Conservation (phyloP, 495 filamentous ascomycete genomes). For the Penicillium canescens region DNA sequence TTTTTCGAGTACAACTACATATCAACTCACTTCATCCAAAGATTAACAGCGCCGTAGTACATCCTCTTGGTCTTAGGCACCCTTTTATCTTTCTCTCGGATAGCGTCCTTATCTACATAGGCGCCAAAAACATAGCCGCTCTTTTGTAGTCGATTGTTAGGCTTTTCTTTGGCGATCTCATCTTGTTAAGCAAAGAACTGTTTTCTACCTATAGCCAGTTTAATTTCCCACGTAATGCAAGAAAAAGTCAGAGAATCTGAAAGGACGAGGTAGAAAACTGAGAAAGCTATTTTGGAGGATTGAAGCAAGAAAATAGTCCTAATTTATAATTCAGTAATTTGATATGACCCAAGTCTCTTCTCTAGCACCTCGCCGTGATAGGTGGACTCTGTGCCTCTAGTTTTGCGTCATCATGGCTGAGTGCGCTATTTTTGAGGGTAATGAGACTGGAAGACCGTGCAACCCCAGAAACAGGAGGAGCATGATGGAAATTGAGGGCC, state of each 20-base stretch:
- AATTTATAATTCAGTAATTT: slow-evolving; percentile 9
- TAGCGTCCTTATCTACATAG: slow-evolving; percentile 14
- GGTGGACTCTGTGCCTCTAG: not conserved
- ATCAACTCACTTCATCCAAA: slow-evolving; percentile 15
- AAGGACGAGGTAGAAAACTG: slow-evolving; percentile 58
- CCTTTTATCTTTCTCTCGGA: slow-evolving; percentile 17
- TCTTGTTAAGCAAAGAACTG: slow-evolving; percentile 13
- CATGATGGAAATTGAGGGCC: too few relatives aligned
- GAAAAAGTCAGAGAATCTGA: slow-evolving; percentile 28
- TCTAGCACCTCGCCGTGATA: not conserved
- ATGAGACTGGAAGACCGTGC: too few relatives aligned
- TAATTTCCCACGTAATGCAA: slow-evolving; percentile 40
- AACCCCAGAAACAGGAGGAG: too few relatives aligned
- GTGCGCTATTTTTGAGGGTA: not conserved
- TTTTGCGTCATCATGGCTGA: not conserved
- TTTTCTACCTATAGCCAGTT: slow-evolving; percentile 12
- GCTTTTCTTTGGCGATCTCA: slow-evolving; percentile 7
- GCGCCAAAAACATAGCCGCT: slow-evolving; percentile 21
- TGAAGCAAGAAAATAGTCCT: slow-evolving; percentile 3
- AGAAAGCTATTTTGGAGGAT: slow-evolving; percentile 46
- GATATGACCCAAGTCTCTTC: not conserved
- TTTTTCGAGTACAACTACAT: not conserved
- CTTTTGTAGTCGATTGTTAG: slow-evolving; percentile 1
- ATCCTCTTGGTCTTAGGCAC: slow-evolving; percentile 18
- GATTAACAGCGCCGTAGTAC: slow-evolving; percentile 1